These are phyloP conservation scores for Selaginella moellendorffii DNA, from an alignment of 75 land plant genomes.

Conservation along the genomic window DNA sequence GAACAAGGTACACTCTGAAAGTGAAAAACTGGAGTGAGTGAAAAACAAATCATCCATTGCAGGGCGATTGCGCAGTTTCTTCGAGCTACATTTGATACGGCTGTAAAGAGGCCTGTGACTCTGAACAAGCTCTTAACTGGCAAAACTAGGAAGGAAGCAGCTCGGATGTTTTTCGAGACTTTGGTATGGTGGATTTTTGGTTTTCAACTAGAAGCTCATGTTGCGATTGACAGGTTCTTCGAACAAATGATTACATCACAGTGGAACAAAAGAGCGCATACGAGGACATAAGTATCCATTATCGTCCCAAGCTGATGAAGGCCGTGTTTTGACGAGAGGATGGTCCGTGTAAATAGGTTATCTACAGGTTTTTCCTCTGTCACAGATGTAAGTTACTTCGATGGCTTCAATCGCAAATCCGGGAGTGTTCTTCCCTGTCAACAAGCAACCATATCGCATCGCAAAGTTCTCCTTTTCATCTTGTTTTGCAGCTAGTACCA, in stretches of 20 bases:
- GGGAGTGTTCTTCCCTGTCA: background rate
- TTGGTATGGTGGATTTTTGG: background rate
- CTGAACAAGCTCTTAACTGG: background rate
- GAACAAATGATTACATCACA: background rate
- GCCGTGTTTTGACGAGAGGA: background rate
- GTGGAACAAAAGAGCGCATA: background rate
- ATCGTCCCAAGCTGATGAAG: background rate
- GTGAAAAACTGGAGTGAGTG: background rate
- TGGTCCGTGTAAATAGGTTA: background rate
- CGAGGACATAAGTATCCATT: background rate
- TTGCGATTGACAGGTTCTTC: background rate
- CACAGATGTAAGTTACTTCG: too few species aligned
- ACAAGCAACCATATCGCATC: background rate
- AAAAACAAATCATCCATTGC: too few species aligned
- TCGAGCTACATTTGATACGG: background rate
- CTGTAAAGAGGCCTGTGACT: background rate
- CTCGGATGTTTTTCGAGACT: background rate
- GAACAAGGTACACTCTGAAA: background rate
- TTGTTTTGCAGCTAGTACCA: background rate
- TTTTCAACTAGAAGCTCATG: too few species aligned
- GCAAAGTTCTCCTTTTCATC: too few species aligned
- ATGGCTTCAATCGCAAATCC: too few species aligned
- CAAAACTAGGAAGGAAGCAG: background rate
- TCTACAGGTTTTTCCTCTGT: background rate
- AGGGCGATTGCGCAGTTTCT: background rate